Conservation (phyloP, 1,139 yeast species). For the Candida frijolesensis region DNA sequence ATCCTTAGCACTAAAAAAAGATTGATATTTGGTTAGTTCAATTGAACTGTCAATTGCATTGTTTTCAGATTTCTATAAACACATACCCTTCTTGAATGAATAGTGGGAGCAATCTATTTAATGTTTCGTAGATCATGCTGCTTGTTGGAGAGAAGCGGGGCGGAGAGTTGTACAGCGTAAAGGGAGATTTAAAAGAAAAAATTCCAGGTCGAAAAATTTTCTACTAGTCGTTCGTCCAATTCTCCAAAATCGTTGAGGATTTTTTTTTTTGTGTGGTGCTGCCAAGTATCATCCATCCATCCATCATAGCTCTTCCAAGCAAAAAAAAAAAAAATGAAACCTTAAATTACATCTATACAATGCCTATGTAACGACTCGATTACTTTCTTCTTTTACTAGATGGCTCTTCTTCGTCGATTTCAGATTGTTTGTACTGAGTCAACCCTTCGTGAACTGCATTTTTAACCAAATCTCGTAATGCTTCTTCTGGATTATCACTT, state of each 20-base stretch:
- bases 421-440: slow-evolving; percentile 28
- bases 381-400: slow-evolving; percentile 28
- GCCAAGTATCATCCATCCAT: not conserved
- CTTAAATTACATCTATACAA: not conserved
- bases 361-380: not conserved
- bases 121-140: slow-evolving; percentile 15
- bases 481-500: slow-evolving; percentile 80
- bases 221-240: not conserved
- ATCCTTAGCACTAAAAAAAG: slow-evolving; percentile 9
- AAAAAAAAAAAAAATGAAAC: not conserved
- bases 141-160: not conserved
- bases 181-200: not conserved
- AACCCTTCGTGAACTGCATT: slow-evolving; percentile 61
- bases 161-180: not conserved
- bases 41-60: not conserved
- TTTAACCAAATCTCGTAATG: slow-evolving; percentile 65
- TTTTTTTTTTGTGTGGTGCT: not conserved
- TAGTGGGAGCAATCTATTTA: slow-evolving; percentile 15
- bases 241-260: not conserved
- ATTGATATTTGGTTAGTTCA: too few species aligned
- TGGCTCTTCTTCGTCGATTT: slow-evolving; percentile 17
- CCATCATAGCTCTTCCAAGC: not conserved
- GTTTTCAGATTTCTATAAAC: slow-evolving; percentile 4
- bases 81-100: slow-evolving; percentile 13
- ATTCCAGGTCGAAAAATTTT: slow-evolving; percentile 4